phyloP scores from a whole-genome alignment of 2,329 filamentous ascomycete species.

The Hortaea werneckii region DNA sequence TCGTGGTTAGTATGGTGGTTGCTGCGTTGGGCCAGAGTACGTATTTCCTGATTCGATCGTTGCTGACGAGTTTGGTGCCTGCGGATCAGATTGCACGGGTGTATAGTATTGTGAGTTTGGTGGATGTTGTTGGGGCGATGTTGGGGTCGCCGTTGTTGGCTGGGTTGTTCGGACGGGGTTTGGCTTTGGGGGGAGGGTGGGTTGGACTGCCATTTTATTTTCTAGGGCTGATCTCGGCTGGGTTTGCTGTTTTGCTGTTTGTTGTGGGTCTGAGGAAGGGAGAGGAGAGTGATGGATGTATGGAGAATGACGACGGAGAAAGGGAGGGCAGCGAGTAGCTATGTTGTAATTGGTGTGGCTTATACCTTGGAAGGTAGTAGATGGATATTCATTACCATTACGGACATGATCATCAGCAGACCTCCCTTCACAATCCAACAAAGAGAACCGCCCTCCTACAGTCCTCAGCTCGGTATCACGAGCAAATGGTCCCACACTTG shows the following conservation, averaged over 20 bases:
- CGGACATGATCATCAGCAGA: no score
- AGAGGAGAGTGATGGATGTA: conserved; percentile 5
- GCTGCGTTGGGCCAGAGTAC: conserved; percentile 39
- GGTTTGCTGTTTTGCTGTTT: conserved; percentile 12
- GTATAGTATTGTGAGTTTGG: conserved; percentile 43
- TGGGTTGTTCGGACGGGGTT: conserved; percentile 36
- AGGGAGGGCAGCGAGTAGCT: no score
- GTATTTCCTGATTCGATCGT: conserved; percentile 34
- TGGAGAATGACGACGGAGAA: no score
- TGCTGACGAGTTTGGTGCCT: conserved; percentile 46
- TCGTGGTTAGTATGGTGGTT: conserved; percentile 33
- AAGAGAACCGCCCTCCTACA: no score
- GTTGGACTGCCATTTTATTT: conserved; percentile 41
- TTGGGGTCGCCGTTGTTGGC: conserved; percentile 39
- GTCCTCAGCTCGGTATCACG: no score
- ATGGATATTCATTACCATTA: no score
- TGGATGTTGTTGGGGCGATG: conserved; percentile 42
- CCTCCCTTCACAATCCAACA: no score
- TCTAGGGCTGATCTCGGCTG: conserved; percentile 24
- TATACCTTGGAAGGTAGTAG: no score
- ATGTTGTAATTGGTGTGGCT: no score
- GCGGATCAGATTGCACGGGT: conserved; percentile 44
- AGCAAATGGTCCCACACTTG: no score
- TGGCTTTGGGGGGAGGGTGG: conserved; percentile 39
- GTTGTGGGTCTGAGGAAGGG: conserved; percentile 22